Conservation (phyloP, 768 basidiomycete genomes). For the Trichaptum fuscoviolaceum region DNA sequence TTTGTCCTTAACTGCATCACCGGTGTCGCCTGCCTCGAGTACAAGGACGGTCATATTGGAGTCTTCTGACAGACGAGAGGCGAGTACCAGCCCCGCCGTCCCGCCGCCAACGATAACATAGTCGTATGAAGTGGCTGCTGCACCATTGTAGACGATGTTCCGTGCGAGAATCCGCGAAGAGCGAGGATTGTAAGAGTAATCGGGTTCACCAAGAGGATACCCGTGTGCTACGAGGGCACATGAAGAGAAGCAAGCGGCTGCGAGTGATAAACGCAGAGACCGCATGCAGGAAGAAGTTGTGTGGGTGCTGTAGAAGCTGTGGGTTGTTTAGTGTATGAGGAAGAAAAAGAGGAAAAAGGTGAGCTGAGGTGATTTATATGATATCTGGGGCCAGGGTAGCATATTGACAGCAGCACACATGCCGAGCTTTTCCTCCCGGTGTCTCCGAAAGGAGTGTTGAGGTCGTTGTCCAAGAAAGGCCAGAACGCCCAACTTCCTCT, state of each 20-base stretch:
- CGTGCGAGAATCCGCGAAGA: conserved; percentile 20
- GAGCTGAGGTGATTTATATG: background rate
- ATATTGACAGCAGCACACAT: background rate
- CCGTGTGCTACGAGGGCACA: background rate
- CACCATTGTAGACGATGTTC: conserved; percentile 35
- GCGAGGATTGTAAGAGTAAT: background rate
- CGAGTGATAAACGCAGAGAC: background rate
- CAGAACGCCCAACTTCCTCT: background rate
- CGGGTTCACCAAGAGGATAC: background rate
- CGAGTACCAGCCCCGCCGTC: conserved; percentile 42
- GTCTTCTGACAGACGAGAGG: conserved; percentile 41
- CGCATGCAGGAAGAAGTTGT: background rate
- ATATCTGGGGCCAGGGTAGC: background rate
- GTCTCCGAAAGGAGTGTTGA: background rate
- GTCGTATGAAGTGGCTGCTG: conserved; percentile 42
- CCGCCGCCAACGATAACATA: conserved; percentile 50
- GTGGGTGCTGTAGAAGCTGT: background rate
- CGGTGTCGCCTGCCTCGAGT: conserved; percentile 40
- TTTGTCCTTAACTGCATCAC: conserved; percentile 29
- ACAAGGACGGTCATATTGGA: conserved; percentile 38
- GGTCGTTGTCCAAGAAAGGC: background rate
- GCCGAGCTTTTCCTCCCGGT: background rate
- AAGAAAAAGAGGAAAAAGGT: background rate
- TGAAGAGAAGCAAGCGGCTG: background rate
- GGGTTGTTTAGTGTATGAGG: background rate